Percentiles rank a stretch among this genome's conserved stretches.
Conservation (phyloP, 768 basidiomycete genomes). For the Tylopilus cervinicoccineus region DNA sequence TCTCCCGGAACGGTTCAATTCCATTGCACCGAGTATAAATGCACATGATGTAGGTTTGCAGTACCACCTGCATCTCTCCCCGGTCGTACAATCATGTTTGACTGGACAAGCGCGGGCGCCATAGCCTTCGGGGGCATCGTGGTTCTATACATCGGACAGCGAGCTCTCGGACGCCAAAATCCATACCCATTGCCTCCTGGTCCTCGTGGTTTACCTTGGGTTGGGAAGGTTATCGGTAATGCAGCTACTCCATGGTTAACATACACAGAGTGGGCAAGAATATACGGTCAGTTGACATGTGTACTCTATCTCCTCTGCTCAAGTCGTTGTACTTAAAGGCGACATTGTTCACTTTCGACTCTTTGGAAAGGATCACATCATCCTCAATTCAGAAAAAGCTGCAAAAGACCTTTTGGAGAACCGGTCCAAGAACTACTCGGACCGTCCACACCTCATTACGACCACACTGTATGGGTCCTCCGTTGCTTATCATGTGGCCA, state of each 20-base stretch:
- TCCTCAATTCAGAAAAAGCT: background rate
- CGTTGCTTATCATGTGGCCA: background rate
- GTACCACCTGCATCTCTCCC: no score
- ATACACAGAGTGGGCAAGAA: background rate
- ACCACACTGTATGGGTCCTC: background rate
- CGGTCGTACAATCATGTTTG: no score
- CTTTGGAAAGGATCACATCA: background rate
- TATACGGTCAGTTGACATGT: background rate
- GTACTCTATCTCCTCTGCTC: background rate
- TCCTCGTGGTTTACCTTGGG: background rate
- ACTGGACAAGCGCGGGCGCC: no score
- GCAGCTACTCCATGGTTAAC: background rate
- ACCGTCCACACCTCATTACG: background rate
- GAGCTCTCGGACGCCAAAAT: no score
- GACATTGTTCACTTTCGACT: background rate
- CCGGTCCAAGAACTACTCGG: background rate
- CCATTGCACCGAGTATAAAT: no score
- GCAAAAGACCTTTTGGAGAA: background rate
- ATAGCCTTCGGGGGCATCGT: no score
- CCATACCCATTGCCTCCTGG: background rate
- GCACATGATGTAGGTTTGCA: no score
- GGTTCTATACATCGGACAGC: no score
- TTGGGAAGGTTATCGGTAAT: background rate
- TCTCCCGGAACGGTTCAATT: no score
- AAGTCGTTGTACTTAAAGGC: background rate